Base-by-base conservation (phyloP, 306 rosid species). In the Vigna hirtella region DNA sequence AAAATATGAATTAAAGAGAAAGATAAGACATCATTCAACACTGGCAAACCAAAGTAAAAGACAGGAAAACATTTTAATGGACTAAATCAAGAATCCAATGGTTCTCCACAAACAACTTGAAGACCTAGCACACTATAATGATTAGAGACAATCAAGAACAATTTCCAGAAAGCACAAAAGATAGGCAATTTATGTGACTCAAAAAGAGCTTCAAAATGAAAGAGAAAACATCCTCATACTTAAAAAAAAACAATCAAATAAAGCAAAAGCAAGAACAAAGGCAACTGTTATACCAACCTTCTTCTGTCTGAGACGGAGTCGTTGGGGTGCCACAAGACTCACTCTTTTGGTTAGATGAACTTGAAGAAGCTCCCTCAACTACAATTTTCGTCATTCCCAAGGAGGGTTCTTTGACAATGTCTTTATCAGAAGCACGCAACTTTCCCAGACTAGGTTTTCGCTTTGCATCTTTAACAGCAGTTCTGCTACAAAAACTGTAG, bases 221-320 rank as follows among this genome's bases (percentile, higher is more conserved):
- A 82, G 22, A 47, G 8, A 16, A 49, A 34, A 9, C 47, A 43
- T 10, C 3, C 58, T 4, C 48, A 8, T 32, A 7, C 13, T 32
- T 32, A 0, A 26, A 26, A 0, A 8, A 77, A 16, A 9, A 1
- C 12, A 40, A 42, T 0, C 6, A 63, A 63, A 63, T 2, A 42
- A 28, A 0, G 5, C 5, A 34, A 63, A 34, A 63, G 12, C 3
- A 0, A 10, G 2, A 16, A 16, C 32, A 62, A 26, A 26, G 28
- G 28, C 3, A 26, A 26, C 28, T 26, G 28, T 26, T 2, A 30
- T 30, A 4, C 34, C 34, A 72, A 89, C 91, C 91, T 78, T 61
- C 72, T 36, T 73, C 48, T 7, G 72, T 36, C 47, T 26, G 75
- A 32, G 73, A 38, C 36, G 11, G 49, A 43, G 79, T 70, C 40